Conservation (phyloP, 2,329 filamentous ascomycete species). For the Hypoxylon sp. region DNA sequence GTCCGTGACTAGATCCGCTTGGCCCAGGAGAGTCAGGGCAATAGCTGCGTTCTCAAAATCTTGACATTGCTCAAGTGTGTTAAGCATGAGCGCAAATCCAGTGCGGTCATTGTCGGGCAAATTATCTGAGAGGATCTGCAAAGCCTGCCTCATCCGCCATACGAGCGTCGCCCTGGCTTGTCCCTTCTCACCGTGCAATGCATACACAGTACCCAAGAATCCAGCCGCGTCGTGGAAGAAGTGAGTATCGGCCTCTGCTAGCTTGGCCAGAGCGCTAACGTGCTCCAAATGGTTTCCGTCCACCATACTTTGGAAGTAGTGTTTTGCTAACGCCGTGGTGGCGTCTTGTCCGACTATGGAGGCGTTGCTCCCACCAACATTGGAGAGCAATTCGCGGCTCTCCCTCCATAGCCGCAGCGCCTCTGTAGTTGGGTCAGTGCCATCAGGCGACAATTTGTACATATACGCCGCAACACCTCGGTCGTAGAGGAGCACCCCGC, state of each 20-base stretch:
- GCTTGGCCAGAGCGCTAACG: constrained; percentile 24
- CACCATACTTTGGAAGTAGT: constrained; percentile 45
- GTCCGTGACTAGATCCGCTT: constrained; percentile 2
- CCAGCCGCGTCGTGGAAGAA: constrained; percentile 16
- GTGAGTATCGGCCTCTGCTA: constrained; percentile 27
- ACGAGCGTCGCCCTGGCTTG: constrained; percentile 24
- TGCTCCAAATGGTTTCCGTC: constrained; percentile 26
- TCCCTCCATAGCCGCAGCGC: constrained; percentile 41
- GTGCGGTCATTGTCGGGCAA: constrained; percentile 32
- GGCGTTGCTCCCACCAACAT: constrained; percentile 40
- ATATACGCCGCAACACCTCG: constrained; percentile 36
- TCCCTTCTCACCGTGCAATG: constrained; percentile 27
- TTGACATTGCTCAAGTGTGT: constrained; percentile 16
- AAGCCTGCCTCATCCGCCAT: constrained; percentile 18
- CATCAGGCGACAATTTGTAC: constrained; percentile 35
- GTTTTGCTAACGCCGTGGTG: constrained; percentile 35
- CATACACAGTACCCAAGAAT: constrained; percentile 36
- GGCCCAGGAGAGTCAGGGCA: not conserved
- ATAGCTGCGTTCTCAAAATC: constrained; percentile 4
- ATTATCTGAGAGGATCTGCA: constrained; percentile 36
- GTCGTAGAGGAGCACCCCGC: constrained; percentile 42
- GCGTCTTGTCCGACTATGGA: constrained; percentile 17
- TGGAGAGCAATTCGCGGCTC: constrained; percentile 33
- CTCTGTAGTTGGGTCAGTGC: constrained; percentile 32
- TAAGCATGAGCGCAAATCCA: constrained; percentile 19